Evolutionary conservation across 768 basidiomycete species (phyloP), one percentile per base, ranked within the genome.

Genomic region (Daedaleopsis nitida): DNA sequence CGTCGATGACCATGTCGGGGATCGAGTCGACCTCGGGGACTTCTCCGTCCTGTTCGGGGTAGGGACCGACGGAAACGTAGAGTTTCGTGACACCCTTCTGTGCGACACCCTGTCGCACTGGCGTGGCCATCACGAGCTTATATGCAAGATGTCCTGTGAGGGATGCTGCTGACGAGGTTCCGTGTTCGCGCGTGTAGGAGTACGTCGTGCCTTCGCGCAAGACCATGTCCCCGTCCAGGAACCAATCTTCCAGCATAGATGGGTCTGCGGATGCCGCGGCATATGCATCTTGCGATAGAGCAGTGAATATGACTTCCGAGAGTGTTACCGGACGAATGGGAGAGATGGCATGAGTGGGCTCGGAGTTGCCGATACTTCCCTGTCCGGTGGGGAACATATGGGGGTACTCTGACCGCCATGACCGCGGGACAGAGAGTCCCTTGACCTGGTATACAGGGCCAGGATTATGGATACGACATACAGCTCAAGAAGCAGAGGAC

Each of bases 101-200:
- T 14, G 81, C 77, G 63, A 79, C 75, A 34, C 94, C 94, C 75
- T 94, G 92, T n/a, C 80, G 74, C 23, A 88, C 86, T 11, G 94
- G 92, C 60, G 88, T 83, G 5, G 84, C 65, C 78, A 91, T 80
- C 55, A 84, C 81, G 27, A 91, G 70, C 47, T 75, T 79, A 52
- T 59, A 57, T 48, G 64, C 53, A 17, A 69, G 52, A 1, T 57
- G 59, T 34, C 66, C 57, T 0, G 45, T 14, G 7, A 57, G 43
- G 2, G 52, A 19, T 11, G 37, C 12, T 0, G 48, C 19, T 21
- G 45, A 50, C 11, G 43, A 52, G 3, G 68, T 53, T 63, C 60
- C 32, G 64, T 43, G 55, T 64, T 57, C 32, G 44, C 48, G 45
- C 67, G 71, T 35, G 27, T 78, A 57, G 9, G 68, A 72, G 59